Conservation (phyloP, 805 yeast species). For the Schizosaccharomyces lindneri region DNA sequence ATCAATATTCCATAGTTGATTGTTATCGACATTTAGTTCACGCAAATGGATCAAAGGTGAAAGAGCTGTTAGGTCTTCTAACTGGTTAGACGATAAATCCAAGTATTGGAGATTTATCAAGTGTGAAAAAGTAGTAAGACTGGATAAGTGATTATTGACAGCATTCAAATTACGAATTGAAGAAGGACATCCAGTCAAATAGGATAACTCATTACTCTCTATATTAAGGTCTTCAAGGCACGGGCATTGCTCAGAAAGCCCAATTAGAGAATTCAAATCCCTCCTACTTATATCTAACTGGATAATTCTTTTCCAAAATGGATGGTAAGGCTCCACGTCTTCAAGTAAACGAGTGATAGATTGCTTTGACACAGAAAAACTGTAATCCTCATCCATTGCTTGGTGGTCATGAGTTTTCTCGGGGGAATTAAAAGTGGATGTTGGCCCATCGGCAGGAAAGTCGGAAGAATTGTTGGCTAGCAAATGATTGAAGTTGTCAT, state of each 20-base stretch:
- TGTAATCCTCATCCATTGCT: slow-evolving; percentile 14
- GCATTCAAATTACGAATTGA: slow-evolving; percentile 17
- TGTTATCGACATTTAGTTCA: slow-evolving; percentile 20
- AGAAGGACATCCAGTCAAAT: slow-evolving; percentile 23
- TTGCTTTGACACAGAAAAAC: slow-evolving; percentile 19
- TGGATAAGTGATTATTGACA: slow-evolving; percentile 17
- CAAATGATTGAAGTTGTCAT: neutral
- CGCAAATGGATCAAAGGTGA: slow-evolving; percentile 18
- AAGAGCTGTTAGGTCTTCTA: slow-evolving; percentile 17
- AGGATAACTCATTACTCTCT: slow-evolving; percentile 18
- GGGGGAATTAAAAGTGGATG: neutral
- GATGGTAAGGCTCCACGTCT: slow-evolving; percentile 14
- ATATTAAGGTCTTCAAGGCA: slow-evolving; percentile 17
- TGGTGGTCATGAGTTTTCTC: slow-evolving; percentile 18
- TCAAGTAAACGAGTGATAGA: slow-evolving; percentile 21
- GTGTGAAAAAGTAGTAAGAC: slow-evolving; percentile 20
- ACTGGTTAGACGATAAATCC: slow-evolving; percentile 17
- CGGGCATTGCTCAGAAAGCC: slow-evolving; percentile 21
- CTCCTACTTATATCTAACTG: slow-evolving; percentile 16
- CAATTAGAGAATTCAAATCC: slow-evolving; percentile 18
- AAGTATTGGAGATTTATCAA: slow-evolving; percentile 21
- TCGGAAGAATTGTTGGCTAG: no score
- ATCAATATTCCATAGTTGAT: slow-evolving; percentile 15
- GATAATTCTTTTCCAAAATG: slow-evolving; percentile 20
- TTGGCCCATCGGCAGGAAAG: neutral